Percentiles rank a stretch among this genome's conserved stretches.
Evolutionary conservation across 257 asterid genomes (phyloP).

Genomic region (Solanum chmielewskii): DNA sequence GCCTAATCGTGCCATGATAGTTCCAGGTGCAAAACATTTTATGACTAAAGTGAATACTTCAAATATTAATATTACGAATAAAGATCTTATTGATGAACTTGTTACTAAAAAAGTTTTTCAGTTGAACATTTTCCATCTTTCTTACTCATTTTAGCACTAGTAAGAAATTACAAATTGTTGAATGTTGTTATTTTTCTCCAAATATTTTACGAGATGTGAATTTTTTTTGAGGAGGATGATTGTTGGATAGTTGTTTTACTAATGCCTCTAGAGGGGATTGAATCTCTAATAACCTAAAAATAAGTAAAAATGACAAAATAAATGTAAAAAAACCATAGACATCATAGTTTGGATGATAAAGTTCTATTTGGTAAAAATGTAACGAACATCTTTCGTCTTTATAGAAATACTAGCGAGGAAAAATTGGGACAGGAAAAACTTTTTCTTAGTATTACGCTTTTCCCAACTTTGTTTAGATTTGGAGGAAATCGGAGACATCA

Average conservation of each 20-base stretch:
- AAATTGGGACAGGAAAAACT: no score
- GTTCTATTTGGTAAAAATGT: no score
- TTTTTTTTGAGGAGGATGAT: background rate
- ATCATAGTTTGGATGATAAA: background rate
- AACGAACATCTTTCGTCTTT: no score
- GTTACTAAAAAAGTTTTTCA: no score
- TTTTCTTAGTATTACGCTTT: no score
- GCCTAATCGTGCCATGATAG: background rate
- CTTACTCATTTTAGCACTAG: background rate
- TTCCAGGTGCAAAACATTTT: background rate
- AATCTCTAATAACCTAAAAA: background rate
- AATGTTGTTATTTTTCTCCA: background rate
- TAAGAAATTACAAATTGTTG: background rate
- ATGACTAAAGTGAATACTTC: background rate
- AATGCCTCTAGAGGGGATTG: background rate
- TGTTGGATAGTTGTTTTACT: background rate
- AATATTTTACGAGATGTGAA: background rate
- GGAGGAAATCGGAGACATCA: no score
- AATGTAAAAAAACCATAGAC: background rate
- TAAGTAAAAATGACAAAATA: background rate
- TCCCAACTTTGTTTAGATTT: no score
- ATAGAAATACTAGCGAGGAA: no score
- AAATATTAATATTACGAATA: no score
- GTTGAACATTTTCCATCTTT: background rate
- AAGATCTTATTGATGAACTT: background rate